A percentile compares a stretch with the other conserved stretches of the same genome.
Conservation (phyloP, 2,329 filamentous ascomycete genomes). For the Sclerotinia glacialis region DNA sequence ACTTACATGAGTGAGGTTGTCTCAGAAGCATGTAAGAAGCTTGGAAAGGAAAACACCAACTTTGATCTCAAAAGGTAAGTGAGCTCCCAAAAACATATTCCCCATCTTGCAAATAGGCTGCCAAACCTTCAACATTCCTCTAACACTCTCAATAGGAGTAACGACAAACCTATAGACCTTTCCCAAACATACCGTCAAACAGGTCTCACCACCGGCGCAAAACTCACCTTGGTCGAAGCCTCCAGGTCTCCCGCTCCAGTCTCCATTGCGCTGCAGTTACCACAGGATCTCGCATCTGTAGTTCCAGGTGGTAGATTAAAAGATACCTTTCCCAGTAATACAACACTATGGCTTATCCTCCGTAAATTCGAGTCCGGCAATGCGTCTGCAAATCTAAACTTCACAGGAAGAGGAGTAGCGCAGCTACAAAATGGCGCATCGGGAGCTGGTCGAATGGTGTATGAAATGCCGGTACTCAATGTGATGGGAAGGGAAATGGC, state of each 20-base stretch:
- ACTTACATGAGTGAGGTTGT: slow-evolving; percentile 83
- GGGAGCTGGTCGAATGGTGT: slow-evolving; percentile 72
- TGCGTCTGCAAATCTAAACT: slow-evolving; percentile 63
- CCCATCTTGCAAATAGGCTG: too few species aligned
- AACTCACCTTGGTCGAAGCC: slow-evolving; percentile 84
- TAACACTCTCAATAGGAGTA: slow-evolving; percentile 54
- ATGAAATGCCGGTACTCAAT: slow-evolving; percentile 81
- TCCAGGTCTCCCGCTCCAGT: slow-evolving; percentile 83
- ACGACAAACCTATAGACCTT: slow-evolving; percentile 82
- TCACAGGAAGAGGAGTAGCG: slow-evolving; percentile 80
- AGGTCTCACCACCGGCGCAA: slow-evolving; percentile 79
- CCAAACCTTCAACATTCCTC: neutral
- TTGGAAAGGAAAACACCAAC: slow-evolving; percentile 58
- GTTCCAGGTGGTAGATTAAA: slow-evolving; percentile 66
- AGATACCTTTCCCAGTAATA: slow-evolving; percentile 84
- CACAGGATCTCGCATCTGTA: slow-evolving; percentile 63
- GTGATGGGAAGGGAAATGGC: slow-evolving; percentile 78
- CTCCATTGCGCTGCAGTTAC: slow-evolving; percentile 83
- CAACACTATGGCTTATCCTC: slow-evolving; percentile 83
- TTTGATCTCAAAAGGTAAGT: slow-evolving; percentile 73
- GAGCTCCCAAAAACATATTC: neutral
- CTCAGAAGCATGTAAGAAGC: slow-evolving; percentile 81
- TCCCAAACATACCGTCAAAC: slow-evolving; percentile 80
- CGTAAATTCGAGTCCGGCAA: slow-evolving; percentile 79
- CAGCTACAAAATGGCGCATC: slow-evolving; percentile 52